Evolutionary conservation across 2,329 filamentous ascomycete species (phyloP).

Genomic region (Fusarium anthophilum): DNA sequence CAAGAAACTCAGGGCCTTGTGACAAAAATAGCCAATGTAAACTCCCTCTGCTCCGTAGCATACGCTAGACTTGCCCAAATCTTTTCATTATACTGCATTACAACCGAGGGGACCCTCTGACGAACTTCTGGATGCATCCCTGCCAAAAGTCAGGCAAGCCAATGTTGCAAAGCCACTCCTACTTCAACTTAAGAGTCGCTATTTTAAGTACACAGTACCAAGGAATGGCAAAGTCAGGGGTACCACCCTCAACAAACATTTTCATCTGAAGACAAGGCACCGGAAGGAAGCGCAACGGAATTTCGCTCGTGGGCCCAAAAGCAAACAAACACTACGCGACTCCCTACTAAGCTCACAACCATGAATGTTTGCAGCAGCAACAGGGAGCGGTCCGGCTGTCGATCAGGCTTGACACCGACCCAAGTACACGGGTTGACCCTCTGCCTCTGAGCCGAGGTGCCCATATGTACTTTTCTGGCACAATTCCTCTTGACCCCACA

Average conservation of each 20-base stretch:
- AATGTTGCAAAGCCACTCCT: slow-evolving; percentile 18
- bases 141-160: slow-evolving; percentile 15
- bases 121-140: slow-evolving; percentile 26
- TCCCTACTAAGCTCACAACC: slow-evolving; percentile 5
- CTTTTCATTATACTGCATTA: background rate
- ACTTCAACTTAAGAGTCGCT: slow-evolving; percentile 17
- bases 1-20: background rate
- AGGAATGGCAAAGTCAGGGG: slow-evolving; percentile 44
- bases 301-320: background rate
- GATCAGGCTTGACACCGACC: slow-evolving; percentile 32
- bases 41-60: background rate
- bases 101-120: background rate
- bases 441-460: background rate
- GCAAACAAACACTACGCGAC: slow-evolving; percentile 1
- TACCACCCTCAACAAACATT: slow-evolving; percentile 35
- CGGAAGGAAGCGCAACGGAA: background rate
- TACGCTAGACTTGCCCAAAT: background rate
- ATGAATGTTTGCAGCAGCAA: slow-evolving; percentile 26
- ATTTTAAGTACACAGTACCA: slow-evolving; percentile 37
- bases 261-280: slow-evolving; percentile 2
- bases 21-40: background rate
- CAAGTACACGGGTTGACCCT: slow-evolving; percentile 14
- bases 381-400: slow-evolving; percentile 42
- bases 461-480: background rate
- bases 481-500: slow-evolving; percentile 13